Evolutionary conservation across 768 basidiomycete species (phyloP), one percentile per base, ranked within the genome.

Genomic region (Hydnum rufescens): DNA sequence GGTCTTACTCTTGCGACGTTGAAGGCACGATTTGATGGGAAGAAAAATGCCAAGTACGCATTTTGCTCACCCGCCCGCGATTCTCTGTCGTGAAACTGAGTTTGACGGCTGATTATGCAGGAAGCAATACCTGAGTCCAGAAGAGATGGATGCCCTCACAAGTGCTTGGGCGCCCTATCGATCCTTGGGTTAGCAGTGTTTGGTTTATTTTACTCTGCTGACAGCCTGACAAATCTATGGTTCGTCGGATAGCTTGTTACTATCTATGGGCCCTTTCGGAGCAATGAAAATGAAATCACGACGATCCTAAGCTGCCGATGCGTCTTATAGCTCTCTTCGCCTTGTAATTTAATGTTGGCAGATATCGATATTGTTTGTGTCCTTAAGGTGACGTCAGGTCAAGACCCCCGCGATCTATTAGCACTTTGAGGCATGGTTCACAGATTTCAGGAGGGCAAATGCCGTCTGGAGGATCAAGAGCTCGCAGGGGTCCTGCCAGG

Each of bases 141-240:
- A 74, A 48, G 85, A 92, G 65, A 88, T 89, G 86, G 74, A 79
- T 55, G 72, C 70, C 25, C 63, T 92, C 54, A 85, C 86, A 2
- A 75, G 75, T 49, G 59, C 66, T 28, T 92, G 88, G 88, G 74
- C 68, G 58, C 88, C 88, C 3, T 92, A 84, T 61, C 68, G 86
- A 58, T 85, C 82, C 59, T 55, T 90, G 29, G 87, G 82, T 81
- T 8, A 47, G 44, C 26, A 13, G 8, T 28, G 44, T 13, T 47
- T 25, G 8, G 13, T 8, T 25, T 13, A 25, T 39, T 13, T 39
- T 39, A 13, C 36, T 39, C 13, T 39, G 13, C n/a, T n/a, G n/a
- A n/a, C n/a, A n/a, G n/a, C 34, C 8, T 39, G 34, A 39, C 19
- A 39, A 39, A 47, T 13, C 36, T 39, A 39, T 39, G 36, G 36